Percentiles rank a stretch among this genome's conserved stretches.
phyloP scores from a whole-genome alignment of 768 basidiomycete genomes.

The Gloeopeniophorella convolvens region DNA sequence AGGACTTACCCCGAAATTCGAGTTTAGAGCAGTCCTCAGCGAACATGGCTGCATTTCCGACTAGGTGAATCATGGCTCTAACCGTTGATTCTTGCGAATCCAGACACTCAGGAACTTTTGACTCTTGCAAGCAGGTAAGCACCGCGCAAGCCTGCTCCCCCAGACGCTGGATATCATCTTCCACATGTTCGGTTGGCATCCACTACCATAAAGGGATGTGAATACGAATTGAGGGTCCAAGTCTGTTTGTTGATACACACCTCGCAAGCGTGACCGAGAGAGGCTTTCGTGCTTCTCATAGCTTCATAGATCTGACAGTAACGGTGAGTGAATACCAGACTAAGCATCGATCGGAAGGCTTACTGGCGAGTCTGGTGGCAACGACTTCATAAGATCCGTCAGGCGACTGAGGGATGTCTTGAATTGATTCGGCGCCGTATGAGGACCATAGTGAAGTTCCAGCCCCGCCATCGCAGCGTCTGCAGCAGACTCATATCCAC shows the following conservation, averaged over 20 bases:
- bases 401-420: background rate
- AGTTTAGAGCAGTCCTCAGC: slow-evolving; percentile 9
- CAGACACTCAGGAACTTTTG: background rate
- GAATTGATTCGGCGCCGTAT: slow-evolving; percentile 4
- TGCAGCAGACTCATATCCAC: background rate
- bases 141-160: slow-evolving; percentile 1
- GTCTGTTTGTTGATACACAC: slow-evolving; percentile 1
- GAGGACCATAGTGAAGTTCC: background rate
- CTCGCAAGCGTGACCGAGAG: background rate
- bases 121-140: background rate
- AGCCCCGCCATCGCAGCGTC: background rate
- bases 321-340: background rate
- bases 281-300: background rate
- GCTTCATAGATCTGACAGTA: background rate
- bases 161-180: background rate
- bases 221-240: background rate
- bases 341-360: background rate
- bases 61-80: background rate
- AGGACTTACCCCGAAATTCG: background rate
- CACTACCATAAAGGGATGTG: background rate
- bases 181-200: background rate
- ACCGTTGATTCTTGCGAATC: background rate
- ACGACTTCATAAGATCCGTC: background rate
- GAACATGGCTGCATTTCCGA: slow-evolving; percentile 9
- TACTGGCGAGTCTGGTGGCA: background rate